Evolutionary conservation across 139 green algal genomes (phyloP), one percentile per base, ranked within the genome.

Genomic region (Haematococcus sp.): DNA sequence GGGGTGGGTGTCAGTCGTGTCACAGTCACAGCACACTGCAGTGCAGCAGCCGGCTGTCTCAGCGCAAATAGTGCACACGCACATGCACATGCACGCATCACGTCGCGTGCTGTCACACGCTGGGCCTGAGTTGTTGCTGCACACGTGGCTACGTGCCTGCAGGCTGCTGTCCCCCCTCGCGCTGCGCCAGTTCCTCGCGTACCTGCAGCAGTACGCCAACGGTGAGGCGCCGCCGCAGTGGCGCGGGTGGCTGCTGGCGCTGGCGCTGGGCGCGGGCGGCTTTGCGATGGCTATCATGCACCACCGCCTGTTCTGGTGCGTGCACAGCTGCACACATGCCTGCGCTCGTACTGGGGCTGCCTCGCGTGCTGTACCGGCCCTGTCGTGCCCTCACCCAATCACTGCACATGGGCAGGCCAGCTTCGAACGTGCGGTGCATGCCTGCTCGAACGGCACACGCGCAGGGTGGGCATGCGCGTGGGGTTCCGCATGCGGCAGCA

Each of bases 281-380:
- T 88, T 88, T 25, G 27, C 70, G 33, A 86, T 92, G 72, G 68
- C 73, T 4, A 19, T 93, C 9, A 67, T 93, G 28, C 90, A 95
- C 81, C 92, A 97, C 79, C 88, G 92, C 79, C 74, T 90, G 33
- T 95, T 92, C 75, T 94, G 83, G 85, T 88, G 71, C 55, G 82
- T 60, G 54, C 30, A 4, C 54, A 11, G 23, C 15, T 61, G 11
- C 15, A 20, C 54, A n/a, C 40, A 19, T 49, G 40, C 40, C 11
- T 49, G 40, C 40, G 22, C 7, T 27, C 22, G 27, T 20, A 11
- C 27, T 20, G 28, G 27, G n/a, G 40, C 40, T 49, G 40, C 11
- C 40, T 11, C 40, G 11, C 40, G 40, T 19, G 7, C 40, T 49
- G 40, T 49, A 49, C 40, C 11, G n/a, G 40, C 40, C 11, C 40